Base-by-base conservation (phyloP, 129 eudicot genomes). In the Arctium minus region DNA sequence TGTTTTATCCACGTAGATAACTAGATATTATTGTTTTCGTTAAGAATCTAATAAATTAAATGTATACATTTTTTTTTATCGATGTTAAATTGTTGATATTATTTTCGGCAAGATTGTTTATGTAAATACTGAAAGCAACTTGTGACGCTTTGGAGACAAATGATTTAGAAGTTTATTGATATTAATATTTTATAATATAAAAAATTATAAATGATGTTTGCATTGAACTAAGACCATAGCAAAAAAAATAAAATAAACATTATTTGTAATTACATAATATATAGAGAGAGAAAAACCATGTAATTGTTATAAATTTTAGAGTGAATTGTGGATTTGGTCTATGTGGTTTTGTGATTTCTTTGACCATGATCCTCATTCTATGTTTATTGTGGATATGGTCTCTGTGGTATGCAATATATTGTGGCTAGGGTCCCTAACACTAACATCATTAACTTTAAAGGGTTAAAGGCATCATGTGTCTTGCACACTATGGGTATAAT, bases 1-100 rank as follows among this genome's bases (percentile, higher is more conserved):
- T 13, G 64, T 85, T 75, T 85, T 94, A 82, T 86, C 89, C 76
- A 85, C 80, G 32, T 88, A 84, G 86, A 53, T 65, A 22, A 22
- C 27, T 22, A 22, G 27, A 22, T 22, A 22, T 22, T 22, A 37
- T 67, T 48, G 15, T 30, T 38, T 53, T 72, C 27, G 29, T 56
- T 77, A 71, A 37, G 73, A 53, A 46, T 53, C 39, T 13, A 9
- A 12, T 75, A 3, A 48, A 6, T 11, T 32, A 65, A 22, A 1
- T 18, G 40, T 67, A 10, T 29, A 6, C 15, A 12, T 48, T 38
- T 30, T 37, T 44, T 2, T 64, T 39, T 2, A 18, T 70, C 15
- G 27, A 31, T n/a, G 69, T 75, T 75, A 17, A 81, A 73, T 60
- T 60, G 68, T 60, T 60, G 29, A 81, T 72, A 35, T 64, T 60